Base-by-base conservation (phyloP, 306 rosid genomes). In the Cicer pinnatifidum region DNA sequence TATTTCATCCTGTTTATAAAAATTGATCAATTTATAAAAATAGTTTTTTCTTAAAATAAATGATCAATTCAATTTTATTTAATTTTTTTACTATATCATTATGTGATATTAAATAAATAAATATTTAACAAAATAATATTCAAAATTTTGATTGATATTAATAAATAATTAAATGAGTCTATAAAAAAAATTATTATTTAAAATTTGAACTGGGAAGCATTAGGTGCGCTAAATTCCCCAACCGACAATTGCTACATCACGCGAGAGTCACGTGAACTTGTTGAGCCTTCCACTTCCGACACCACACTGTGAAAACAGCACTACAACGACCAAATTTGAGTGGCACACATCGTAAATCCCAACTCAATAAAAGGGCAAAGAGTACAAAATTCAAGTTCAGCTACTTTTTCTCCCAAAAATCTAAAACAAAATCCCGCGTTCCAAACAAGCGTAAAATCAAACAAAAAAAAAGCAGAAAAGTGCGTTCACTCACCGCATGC, bases 361-460 rank as follows among this genome's bases (percentile, higher is more conserved):
- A 17, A 0, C 15, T 9, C 3, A 69, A 72, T 0, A 0, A 7
- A 45, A 46, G 81, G 89, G 83, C 69, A 71, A 65, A 59, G 1
- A 4, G 19, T 53, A 7, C 0, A 37, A 64, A 83, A 45, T 74
- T 82, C 60, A 52, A 68, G 4, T 69, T 80, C 8, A 8, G 62
- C 35, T 59, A 7, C 61, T 13, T 53, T 54, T 19, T 48, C 6
- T 72, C 11, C 40, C 45, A 1, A 10, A 23, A 56, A 64, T 69
- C 77, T 20, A 46, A 78, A 64, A 46, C 40, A 47, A 43, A 1
- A 81, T 88, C 89, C 92, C 92, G 88, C 92, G 88, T 85, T 50
- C 75, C 81, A 17, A 19, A 37, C 52, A 81, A 80, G 80, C 69
- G 38, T 16, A 28, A 54, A 43, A 44, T 13, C 80, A 51, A 67